Conservation (phyloP, 768 basidiomycete species). For the Trametes villosa region DNA sequence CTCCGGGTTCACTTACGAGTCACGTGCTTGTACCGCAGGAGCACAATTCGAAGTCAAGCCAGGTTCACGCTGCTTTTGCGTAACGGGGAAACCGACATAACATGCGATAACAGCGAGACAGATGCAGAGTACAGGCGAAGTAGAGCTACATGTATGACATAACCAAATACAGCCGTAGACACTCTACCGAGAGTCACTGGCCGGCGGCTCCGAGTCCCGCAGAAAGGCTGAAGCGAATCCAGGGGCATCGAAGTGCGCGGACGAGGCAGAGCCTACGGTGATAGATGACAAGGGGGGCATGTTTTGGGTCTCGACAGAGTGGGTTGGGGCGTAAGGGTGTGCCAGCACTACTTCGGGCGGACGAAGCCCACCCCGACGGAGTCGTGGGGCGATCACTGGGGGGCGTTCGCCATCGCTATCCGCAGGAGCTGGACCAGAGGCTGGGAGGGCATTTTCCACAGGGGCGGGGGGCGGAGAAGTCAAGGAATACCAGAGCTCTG, state of each 20-base stretch:
- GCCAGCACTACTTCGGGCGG: constrained; percentile 65
- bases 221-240: background rate
- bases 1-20: no score
- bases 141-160: background rate
- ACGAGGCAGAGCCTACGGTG: no score
- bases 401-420: constrained; percentile 20
- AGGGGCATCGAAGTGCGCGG: no score
- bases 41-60: no score
- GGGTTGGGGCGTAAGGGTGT: constrained; percentile 16
- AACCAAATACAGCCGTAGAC: background rate
- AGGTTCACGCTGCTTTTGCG: no score
- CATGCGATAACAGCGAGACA: no score
- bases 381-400: constrained; percentile 45
- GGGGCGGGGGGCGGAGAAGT: constrained; percentile 14
- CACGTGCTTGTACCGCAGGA: no score
- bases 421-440: background rate
- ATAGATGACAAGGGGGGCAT: no score
- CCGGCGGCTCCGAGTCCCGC: background rate
- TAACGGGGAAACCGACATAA: no score
- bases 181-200: background rate
- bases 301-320: no score
- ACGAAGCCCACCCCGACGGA: constrained; percentile 69
- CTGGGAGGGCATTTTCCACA: background rate
- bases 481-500: constrained; percentile 30
- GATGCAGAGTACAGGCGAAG: background rate